A percentile compares a stretch with the other conserved stretches of the same genome.
Conservation (phyloP, 441 rosid species). For the Viola pubescens region DNA sequence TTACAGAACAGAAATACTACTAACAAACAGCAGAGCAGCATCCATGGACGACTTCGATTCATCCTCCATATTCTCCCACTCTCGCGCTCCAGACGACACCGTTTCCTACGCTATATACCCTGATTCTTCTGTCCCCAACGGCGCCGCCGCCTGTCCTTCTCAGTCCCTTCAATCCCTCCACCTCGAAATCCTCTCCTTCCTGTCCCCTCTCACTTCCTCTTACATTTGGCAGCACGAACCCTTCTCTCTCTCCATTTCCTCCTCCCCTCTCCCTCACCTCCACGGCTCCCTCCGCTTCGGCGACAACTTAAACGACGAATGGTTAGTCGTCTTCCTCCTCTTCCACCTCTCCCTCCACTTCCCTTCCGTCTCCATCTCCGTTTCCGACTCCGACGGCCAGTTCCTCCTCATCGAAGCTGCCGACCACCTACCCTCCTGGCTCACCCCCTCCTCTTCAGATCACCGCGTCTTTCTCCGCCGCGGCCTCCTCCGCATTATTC, state of each 20-base stretch:
- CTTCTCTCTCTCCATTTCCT: conserved; percentile 44
- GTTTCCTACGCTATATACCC: conserved; percentile 61
- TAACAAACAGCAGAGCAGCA: no score
- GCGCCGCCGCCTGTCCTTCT: no score
- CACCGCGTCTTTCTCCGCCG: conserved; percentile 69
- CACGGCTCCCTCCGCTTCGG: conserved; percentile 74
- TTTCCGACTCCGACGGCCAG: conserved; percentile 79
- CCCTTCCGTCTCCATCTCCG: conserved; percentile 54
- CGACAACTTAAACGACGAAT: conserved; percentile 85
- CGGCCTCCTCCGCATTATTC: conserved; percentile 58
- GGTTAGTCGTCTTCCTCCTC: conserved; percentile 78
- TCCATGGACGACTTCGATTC: not conserved
- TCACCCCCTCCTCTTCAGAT: conserved; percentile 50
- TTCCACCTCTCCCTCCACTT: conserved; percentile 58
- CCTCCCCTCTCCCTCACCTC: conserved; percentile 49
- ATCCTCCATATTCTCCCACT: not conserved
- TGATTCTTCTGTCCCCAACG: conserved; percentile 30
- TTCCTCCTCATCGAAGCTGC: conserved; percentile 88
- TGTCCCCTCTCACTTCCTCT: conserved; percentile 44
- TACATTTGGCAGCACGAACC: conserved; percentile 93
- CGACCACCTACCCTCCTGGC: conserved; percentile 76
- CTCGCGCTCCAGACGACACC: conserved; percentile 58
- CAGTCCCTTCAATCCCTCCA: conserved; percentile 57
- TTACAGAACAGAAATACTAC: no score
- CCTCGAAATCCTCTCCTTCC: conserved; percentile 51